Conservation (phyloP, 2,329 filamentous ascomycete species). For the Aureobasidium sp. region DNA sequence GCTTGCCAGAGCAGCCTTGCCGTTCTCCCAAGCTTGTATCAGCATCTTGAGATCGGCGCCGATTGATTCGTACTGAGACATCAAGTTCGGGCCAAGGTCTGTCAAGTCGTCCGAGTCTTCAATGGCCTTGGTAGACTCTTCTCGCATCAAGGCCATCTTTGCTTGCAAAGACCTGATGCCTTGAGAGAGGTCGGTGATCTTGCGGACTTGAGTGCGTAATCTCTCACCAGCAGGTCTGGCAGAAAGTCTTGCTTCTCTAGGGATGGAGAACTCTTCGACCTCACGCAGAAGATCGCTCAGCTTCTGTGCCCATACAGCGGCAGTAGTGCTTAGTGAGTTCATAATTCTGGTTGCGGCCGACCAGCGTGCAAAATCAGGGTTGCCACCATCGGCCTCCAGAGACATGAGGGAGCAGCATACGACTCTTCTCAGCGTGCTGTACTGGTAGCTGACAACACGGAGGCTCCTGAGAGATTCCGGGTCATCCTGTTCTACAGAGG, state of each 20-base stretch:
- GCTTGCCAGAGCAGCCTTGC: slow-evolving; percentile 71
- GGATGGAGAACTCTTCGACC: slow-evolving; percentile 55
- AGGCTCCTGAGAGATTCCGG: slow-evolving; percentile 70
- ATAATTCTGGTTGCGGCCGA: slow-evolving; percentile 70
- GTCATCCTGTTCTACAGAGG: slow-evolving; percentile 65
- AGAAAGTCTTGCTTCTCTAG: slow-evolving; percentile 42
- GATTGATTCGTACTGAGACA: slow-evolving; percentile 91
- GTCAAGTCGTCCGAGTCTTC: slow-evolving; percentile 55
- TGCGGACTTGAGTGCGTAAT: slow-evolving; percentile 78
- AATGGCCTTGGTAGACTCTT: slow-evolving; percentile 75
- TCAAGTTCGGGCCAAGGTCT: slow-evolving; percentile 70
- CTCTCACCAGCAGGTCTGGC: slow-evolving; percentile 64
- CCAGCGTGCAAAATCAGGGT: slow-evolving; percentile 72
- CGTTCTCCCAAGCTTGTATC: slow-evolving; percentile 48
- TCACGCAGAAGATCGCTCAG: slow-evolving; percentile 66
- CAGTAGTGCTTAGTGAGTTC: slow-evolving; percentile 54
- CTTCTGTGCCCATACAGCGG: slow-evolving; percentile 56
- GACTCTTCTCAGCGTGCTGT: slow-evolving; percentile 74
- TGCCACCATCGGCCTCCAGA: slow-evolving; percentile 72
- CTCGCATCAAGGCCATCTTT: slow-evolving; percentile 83
- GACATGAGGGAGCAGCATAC: slow-evolving; percentile 85
- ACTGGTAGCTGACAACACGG: slow-evolving; percentile 57
- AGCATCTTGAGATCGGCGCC: slow-evolving; percentile 69
- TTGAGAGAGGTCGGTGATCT: slow-evolving; percentile 79
- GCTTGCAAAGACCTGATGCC: slow-evolving; percentile 89